Evolutionary conservation across 2,329 filamentous ascomycete genomes (phyloP).

Genomic region (Xylaria sp.): DNA sequence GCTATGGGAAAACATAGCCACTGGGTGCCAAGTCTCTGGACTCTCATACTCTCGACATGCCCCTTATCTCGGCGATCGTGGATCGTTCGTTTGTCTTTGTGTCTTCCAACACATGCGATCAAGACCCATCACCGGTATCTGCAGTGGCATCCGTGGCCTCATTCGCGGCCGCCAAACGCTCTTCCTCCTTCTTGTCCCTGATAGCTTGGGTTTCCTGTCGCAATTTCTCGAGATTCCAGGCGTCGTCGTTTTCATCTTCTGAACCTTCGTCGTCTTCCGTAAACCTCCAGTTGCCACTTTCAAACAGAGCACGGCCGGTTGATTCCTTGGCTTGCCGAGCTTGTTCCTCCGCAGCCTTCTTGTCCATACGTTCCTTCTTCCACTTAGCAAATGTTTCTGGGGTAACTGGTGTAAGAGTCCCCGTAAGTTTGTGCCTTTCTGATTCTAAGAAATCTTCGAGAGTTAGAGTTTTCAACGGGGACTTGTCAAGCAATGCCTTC

Average conservation of each 20-base stretch:
- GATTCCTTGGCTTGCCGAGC: slow-evolving; percentile 92
- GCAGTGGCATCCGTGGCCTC: slow-evolving; percentile 47
- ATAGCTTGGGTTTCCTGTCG: slow-evolving; percentile 85
- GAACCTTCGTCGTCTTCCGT: slow-evolving; percentile 70
- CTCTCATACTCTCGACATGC: slow-evolving; percentile 34
- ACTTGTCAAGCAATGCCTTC: slow-evolving; percentile 96
- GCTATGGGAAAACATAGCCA: slow-evolving; percentile 29
- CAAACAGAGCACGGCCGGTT: slow-evolving; percentile 93
- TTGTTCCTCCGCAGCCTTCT: slow-evolving; percentile 95
- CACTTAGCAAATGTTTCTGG: slow-evolving; percentile 93
- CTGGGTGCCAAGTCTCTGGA: slow-evolving; percentile 11
- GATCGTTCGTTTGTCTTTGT: slow-evolving; percentile 25
- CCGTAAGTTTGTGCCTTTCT: slow-evolving; percentile 93
- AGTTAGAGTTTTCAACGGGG: slow-evolving; percentile 90
- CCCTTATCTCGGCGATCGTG: slow-evolving; percentile 33
- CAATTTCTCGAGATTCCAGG: slow-evolving; percentile 85
- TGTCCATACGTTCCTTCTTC: slow-evolving; percentile 94
- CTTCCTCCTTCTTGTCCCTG: slow-evolving; percentile 79
- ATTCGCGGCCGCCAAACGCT: slow-evolving; percentile 60
- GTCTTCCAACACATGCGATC: slow-evolving; percentile 13
- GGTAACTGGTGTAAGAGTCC: slow-evolving; percentile 91
- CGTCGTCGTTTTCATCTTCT: slow-evolving; percentile 65
- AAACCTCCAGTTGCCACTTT: slow-evolving; percentile 90
- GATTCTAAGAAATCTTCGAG: slow-evolving; percentile 97
- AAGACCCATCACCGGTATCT: slow-evolving; percentile 54